Conservation (phyloP, 139 green algal species). For the Haematococcus lacustris region DNA sequence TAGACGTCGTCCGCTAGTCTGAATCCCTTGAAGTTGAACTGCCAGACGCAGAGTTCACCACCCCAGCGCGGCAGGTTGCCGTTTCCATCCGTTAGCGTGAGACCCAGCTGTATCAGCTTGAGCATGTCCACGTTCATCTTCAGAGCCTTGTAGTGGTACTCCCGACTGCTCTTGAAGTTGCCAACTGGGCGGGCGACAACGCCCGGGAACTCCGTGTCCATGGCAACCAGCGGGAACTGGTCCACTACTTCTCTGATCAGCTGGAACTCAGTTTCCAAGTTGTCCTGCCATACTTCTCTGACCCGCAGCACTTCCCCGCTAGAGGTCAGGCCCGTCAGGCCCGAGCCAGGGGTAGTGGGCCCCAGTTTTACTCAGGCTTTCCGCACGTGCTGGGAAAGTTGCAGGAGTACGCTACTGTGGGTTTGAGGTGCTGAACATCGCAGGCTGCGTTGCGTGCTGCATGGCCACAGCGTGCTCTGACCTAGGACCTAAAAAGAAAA, state of each 20-base stretch:
- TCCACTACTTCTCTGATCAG: slow-evolving; percentile 88
- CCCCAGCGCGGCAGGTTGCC: slow-evolving; percentile 80
- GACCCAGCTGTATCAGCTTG: slow-evolving; percentile 97
- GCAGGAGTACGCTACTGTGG: too few relatives aligned
- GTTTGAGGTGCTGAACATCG: too few relatives aligned
- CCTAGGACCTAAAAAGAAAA: too few relatives aligned
- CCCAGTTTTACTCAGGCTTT: too few relatives aligned
- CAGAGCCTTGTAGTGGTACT: slow-evolving; percentile 90
- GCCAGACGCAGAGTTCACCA: slow-evolving; percentile 91
- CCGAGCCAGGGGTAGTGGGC: too few relatives aligned
- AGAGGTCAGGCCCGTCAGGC: too few relatives aligned
- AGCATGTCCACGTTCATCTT: slow-evolving; percentile 98
- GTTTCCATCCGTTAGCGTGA: slow-evolving; percentile 90
- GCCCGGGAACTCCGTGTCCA: slow-evolving; percentile 95
- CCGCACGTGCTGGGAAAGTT: too few relatives aligned
- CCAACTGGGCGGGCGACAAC: slow-evolving; percentile 91
- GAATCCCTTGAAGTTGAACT: slow-evolving; percentile 99
- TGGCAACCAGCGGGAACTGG: slow-evolving; percentile 88
- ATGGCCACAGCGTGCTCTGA: too few relatives aligned
- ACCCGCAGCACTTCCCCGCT: slow-evolving; percentile 77
- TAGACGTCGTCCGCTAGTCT: slow-evolving; percentile 90
- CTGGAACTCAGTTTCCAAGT: slow-evolving; percentile 88
- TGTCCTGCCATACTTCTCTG: slow-evolving; percentile 92
- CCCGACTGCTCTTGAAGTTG: slow-evolving; percentile 88
- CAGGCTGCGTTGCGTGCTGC: too few relatives aligned